Conservation (phyloP, 192 early-diverging fungal genomes). For the Pilobolus umbonatus region DNA sequence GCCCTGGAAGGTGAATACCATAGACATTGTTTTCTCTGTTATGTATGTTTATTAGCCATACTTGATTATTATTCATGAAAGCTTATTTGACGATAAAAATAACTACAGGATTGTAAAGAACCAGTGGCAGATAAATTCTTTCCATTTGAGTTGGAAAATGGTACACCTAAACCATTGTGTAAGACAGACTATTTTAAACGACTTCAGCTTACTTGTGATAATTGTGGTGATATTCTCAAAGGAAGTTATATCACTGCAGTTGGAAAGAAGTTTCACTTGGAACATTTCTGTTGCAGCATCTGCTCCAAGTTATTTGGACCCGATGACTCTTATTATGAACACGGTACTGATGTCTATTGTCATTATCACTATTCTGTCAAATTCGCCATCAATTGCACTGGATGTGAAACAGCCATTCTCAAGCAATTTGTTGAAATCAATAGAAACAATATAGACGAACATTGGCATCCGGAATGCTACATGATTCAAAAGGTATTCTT, state of each 20-base stretch:
- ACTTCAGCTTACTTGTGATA: constrained; percentile 79
- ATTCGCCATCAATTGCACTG: constrained; percentile 91
- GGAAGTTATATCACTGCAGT: constrained; percentile 92
- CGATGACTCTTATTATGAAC: constrained; percentile 95
- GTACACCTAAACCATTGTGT: constrained; percentile 62
- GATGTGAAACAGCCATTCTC: constrained; percentile 91
- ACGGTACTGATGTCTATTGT: constrained; percentile 90
- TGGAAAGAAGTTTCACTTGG: constrained; percentile 92
- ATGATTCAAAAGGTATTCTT: constrained; percentile 99
- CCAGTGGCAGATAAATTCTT: constrained; percentile 87
- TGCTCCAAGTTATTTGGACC: constrained; percentile 93
- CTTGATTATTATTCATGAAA: neutral
- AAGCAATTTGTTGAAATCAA: constrained; percentile 96
- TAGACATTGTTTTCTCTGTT: constrained; percentile 90
- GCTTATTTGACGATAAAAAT: neutral
- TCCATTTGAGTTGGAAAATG: constrained; percentile 60
- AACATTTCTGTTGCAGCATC: constrained; percentile 94
- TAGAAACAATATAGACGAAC: constrained; percentile 68
- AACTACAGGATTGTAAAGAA: constrained; percentile 66
- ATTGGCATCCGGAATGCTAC: constrained; percentile 99
- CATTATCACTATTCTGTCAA: constrained; percentile 90
- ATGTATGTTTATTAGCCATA: constrained; percentile 55
- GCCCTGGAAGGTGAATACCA: constrained; percentile 82
- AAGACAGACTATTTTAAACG: constrained; percentile 85
- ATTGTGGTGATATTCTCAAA: constrained; percentile 85